A percentile compares a stretch with the other conserved stretches of the same genome.
Evolutionary conservation across 179 eudicot genomes (phyloP).

Genomic region (Gypsophila paniculata): DNA sequence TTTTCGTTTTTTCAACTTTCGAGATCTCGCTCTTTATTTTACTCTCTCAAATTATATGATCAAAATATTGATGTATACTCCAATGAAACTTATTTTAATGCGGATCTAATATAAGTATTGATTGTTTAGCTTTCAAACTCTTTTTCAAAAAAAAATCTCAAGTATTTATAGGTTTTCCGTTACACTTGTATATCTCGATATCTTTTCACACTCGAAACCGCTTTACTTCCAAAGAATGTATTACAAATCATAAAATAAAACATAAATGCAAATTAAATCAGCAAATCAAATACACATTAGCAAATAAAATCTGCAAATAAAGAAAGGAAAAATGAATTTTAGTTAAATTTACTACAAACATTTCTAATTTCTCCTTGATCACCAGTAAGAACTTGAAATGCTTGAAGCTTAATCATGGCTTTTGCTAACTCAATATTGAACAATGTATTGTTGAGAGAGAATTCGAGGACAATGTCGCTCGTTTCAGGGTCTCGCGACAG

Average conservation of each 20-base stretch:
- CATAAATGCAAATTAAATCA: not conserved
- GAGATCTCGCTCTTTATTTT: too few relatives aligned
- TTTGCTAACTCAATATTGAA: slow-evolving; percentile 19
- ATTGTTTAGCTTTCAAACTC: too few relatives aligned
- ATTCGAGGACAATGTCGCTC: slow-evolving; percentile 16
- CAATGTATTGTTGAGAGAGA: slow-evolving; percentile 7
- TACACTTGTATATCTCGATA: too few relatives aligned
- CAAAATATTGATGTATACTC: too few relatives aligned
- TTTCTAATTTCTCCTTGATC: slow-evolving; percentile 26
- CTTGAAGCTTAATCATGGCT: slow-evolving; percentile 36
- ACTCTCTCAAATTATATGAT: too few relatives aligned
- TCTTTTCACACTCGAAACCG: not conserved
- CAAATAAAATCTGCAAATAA: not conserved
- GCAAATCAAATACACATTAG: not conserved
- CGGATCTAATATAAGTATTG: too few relatives aligned
- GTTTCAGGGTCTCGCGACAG: slow-evolving; percentile 36
- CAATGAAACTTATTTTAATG: too few relatives aligned
- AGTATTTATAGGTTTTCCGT: too few relatives aligned
- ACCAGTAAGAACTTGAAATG: slow-evolving; percentile 29
- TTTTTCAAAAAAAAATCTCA: too few relatives aligned
- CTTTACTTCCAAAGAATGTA: not conserved
- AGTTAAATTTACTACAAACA: slow-evolving; percentile 25
- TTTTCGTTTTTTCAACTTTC: too few relatives aligned
- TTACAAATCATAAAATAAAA: not conserved
- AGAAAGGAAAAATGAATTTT: not conserved